These are phyloP conservation scores for Verticillium klebahnii DNA, from an alignment of 2,329 filamentous ascomycete species.

Conservation along the genomic window DNA sequence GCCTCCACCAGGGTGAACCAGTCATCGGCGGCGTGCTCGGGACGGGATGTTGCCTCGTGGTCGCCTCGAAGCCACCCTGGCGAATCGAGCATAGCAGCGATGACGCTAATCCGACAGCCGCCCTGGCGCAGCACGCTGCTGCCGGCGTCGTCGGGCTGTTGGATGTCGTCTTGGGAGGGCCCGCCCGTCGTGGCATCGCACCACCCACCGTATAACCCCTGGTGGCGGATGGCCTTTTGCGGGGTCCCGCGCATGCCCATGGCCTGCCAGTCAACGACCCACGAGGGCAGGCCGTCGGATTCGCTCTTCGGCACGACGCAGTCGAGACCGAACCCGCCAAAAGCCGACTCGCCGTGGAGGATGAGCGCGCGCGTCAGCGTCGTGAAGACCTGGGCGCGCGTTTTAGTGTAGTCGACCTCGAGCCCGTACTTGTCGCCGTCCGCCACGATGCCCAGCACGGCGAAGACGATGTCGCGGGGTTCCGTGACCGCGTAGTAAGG, in stretches of 20 bases:
- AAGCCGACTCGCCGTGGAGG: not conserved
- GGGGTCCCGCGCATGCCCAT: conserved; percentile 2
- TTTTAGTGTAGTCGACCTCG: conserved; percentile 7
- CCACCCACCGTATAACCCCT: not conserved
- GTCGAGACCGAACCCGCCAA: conserved; percentile 7
- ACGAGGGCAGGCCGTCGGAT: conserved; percentile 5
- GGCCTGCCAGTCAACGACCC: conserved; percentile 13
- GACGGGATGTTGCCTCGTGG: not conserved
- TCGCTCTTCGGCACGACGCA: conserved; percentile 3
- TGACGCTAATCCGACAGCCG: not conserved
- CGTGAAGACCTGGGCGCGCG: conserved; percentile 4
- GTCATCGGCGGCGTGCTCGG: not conserved
- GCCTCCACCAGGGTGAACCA: not conserved
- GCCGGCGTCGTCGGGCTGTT: not conserved
- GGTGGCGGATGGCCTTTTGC: not conserved
- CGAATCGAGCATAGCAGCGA: not conserved
- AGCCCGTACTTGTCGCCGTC: conserved; percentile 4
- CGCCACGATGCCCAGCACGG: conserved; percentile 9
- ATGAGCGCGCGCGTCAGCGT: conserved; percentile 7
- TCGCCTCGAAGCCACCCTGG: not conserved
- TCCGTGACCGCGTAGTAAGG: conserved; percentile 14
- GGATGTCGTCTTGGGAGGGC: not conserved
- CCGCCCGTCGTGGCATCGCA: not conserved
- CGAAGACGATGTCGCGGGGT: conserved; percentile 16
- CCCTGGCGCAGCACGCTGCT: not conserved